phyloP scores from a whole-genome alignment of 805 yeast species.

The Kuraishia floccosa region DNA sequence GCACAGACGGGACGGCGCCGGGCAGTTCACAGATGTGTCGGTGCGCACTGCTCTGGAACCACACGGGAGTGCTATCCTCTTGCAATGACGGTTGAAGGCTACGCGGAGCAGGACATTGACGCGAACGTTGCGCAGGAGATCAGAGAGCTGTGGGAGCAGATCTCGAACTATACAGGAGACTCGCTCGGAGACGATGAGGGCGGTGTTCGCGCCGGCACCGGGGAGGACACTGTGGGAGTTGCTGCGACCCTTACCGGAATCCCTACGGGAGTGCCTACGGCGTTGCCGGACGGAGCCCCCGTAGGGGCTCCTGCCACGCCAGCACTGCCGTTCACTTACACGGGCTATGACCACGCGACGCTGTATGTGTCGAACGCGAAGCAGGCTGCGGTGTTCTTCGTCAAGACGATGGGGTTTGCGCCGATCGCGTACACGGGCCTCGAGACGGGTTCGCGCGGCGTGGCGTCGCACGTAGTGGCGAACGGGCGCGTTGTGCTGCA shows the following conservation, averaged over 20 bases:
- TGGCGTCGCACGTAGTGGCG: constrained; percentile 48
- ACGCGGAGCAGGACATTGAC: too few species aligned
- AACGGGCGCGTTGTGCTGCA: constrained; percentile 45
- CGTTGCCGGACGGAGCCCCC: background rate
- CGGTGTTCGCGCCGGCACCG: background rate
- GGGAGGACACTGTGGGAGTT: background rate
- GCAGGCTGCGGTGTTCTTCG: constrained; percentile 44
- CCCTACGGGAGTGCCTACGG: background rate
- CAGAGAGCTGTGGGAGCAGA: background rate
- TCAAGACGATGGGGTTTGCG: constrained; percentile 48
- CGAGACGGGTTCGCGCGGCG: constrained; percentile 50
- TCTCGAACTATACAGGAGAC: background rate
- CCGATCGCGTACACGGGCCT: constrained; percentile 54
- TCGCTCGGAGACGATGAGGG: background rate
- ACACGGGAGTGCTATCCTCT: too few species aligned
- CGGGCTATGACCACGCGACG: constrained; percentile 54
- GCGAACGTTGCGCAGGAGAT: too few species aligned
- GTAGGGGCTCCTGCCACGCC: background rate
- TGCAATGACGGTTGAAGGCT: too few species aligned
- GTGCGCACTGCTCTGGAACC: too few species aligned
- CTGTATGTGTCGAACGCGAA: constrained; percentile 69
- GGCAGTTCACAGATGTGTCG: too few species aligned
- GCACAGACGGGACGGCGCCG: too few species aligned
- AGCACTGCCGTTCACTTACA: too few species aligned
- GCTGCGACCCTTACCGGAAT: background rate